Evolutionary conservation across 495 filamentous ascomycete genomes (phyloP).

Genomic region (Arthonia radiata): DNA sequence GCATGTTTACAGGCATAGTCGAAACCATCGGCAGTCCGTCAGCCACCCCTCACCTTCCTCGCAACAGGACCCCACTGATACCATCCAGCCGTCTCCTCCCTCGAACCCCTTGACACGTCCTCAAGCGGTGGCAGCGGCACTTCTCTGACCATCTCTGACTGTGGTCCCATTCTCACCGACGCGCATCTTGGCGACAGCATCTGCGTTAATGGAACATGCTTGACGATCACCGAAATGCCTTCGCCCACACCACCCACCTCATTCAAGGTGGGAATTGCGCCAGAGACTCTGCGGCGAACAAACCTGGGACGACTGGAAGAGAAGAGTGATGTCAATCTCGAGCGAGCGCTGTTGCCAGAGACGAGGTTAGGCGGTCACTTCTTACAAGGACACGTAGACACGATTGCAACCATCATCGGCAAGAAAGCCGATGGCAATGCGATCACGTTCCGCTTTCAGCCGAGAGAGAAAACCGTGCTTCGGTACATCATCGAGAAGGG

Average conservation of each 20-base stretch:
- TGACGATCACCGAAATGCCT: constrained; percentile 67
- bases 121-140: constrained; percentile 48
- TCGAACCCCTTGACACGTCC: constrained; percentile 55
- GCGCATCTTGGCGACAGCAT: constrained; percentile 80
- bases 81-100: constrained; percentile 41
- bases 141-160: constrained; percentile 63
- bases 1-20: constrained; percentile 94
- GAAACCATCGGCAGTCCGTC: constrained; percentile 68
- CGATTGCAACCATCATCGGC: constrained; percentile 43
- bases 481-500: constrained; percentile 89
- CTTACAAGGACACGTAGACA: constrained; percentile 89
- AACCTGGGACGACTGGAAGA: constrained; percentile 52
- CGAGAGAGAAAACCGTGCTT: constrained; percentile 38
- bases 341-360: constrained; percentile 65
- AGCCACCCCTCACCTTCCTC: background rate
- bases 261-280: constrained; percentile 89
- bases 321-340: constrained; percentile 54
- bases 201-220: constrained; percentile 73
- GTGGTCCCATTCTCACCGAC: constrained; percentile 50
- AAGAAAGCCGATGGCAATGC: constrained; percentile 65
- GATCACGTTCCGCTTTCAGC: constrained; percentile 57
- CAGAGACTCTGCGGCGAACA: constrained; percentile 88
- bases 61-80: constrained; percentile 1
- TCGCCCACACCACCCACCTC: constrained; percentile 19
- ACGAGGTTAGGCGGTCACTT: constrained; percentile 72